Percentiles rank a stretch among this genome's conserved stretches.
phyloP scores from a whole-genome alignment of 169 alveolate species.

The Plasmodium vivax region DNA sequence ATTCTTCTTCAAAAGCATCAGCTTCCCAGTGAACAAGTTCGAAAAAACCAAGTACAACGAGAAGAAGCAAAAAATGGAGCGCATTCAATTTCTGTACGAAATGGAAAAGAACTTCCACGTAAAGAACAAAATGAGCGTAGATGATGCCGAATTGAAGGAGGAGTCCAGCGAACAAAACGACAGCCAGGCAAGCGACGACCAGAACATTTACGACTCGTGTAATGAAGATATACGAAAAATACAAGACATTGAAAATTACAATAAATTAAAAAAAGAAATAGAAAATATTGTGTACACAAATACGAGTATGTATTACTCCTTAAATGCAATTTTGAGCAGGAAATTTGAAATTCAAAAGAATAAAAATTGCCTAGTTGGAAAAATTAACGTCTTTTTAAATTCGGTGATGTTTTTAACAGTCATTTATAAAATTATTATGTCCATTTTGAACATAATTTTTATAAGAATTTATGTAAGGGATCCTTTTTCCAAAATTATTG shows the following conservation, averaged over 20 bases:
- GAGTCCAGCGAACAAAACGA: background rate
- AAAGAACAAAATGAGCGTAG: background rate
- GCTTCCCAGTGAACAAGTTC: constrained; percentile 14
- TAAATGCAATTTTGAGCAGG: constrained; percentile 54
- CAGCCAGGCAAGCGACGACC: background rate
- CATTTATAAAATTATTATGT: constrained; percentile 56
- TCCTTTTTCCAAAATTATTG: constrained; percentile 65
- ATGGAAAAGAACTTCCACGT: constrained; percentile 9
- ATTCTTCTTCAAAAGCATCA: constrained; percentile 5
- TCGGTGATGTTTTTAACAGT: constrained; percentile 63
- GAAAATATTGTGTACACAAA: constrained; percentile 71
- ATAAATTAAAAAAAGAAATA: constrained; percentile 60
- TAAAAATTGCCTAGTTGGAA: constrained; percentile 46
- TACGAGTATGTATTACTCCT: constrained; percentile 70
- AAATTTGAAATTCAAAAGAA: constrained; percentile 68
- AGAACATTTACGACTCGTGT: background rate
- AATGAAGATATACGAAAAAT: background rate
- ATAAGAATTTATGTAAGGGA: constrained; percentile 63
- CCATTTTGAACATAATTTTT: constrained; percentile 53
- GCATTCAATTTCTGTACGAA: background rate
- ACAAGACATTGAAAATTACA: constrained; percentile 42
- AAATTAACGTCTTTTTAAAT: constrained; percentile 50
- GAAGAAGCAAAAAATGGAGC: constrained; percentile 12
- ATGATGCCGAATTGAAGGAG: background rate
- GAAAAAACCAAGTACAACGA: background rate